Base-by-base conservation (phyloP, 1,139 yeast species). In the Geotrichum citri-aurantii region DNA sequence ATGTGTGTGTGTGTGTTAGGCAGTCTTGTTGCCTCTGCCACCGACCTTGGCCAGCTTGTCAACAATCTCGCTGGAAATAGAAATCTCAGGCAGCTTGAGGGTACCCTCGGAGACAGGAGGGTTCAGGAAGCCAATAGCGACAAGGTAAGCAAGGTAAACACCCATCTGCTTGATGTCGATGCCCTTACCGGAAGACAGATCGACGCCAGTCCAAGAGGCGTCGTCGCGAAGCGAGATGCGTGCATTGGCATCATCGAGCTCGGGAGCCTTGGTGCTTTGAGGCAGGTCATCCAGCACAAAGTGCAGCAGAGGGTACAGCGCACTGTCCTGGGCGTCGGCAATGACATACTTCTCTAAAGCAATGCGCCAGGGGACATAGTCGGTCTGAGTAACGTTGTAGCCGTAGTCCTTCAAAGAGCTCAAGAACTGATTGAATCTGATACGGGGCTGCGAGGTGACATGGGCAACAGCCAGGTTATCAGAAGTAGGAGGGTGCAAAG, bases 381-480 rank as follows among this genome's bases (percentile, higher is more conserved):
- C 90, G 14, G 78, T 79, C 53, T 80, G 77, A 62, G 76, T 73
- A 50, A 88, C 83, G 12, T 77, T 69, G 73, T 89, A 95, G 5
- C 99, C 99, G 67, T 83, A 92, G 10, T 75, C 73, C 58, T 78
- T 74, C 69, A 92, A 78, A 12, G 85, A 70, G 40, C 84, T 83
- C 67, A 93, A 75, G 75, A 84, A 92, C 65, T 87, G 85, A 68
- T 83, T 84, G 77, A 92, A 87, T 55, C 82, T 78, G 61, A 90
- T 83, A 72, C 98, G 83, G 62, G 99, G 99, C 68, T 93, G 98
- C 14, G 95, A 95, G 2, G 98, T 93, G n/a, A 93, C 97, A 57
- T 93, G 99, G 1, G 92, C 93, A 55, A 93, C 99, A 1, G 83
- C 75, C 51, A 89, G 74, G 53, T 75, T 79, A 19, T 71, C 70